Conservation (phyloP, 1,284 basidiomycete species). For the Amylostereum areolatum region DNA sequence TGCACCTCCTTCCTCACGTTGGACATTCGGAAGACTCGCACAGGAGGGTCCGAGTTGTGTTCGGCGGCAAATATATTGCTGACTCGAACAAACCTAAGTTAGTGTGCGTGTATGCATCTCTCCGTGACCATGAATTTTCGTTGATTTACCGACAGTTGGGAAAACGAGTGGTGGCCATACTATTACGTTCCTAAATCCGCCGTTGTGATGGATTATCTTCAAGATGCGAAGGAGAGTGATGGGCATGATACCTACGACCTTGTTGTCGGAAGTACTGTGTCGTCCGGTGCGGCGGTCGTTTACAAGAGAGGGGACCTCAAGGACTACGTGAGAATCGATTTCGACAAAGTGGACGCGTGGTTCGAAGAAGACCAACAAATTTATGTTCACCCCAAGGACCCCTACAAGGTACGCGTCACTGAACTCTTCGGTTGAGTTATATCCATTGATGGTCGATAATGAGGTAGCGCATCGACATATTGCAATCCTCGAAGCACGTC, state of each 20-base stretch:
- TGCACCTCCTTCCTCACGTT: conserved; percentile 28
- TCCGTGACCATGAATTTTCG: background rate
- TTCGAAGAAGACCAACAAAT: conserved; percentile 64
- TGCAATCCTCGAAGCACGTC: conserved; percentile 55
- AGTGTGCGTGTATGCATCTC: conserved; percentile 37
- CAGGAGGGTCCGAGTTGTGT: conserved; percentile 54
- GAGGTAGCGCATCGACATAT: conserved; percentile 54
- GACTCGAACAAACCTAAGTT: conserved; percentile 50
- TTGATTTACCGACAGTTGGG: conserved; percentile 38
- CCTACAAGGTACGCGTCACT: conserved; percentile 47
- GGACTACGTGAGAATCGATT: conserved; percentile 44
- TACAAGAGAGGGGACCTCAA: conserved; percentile 36
- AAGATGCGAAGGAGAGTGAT: conserved; percentile 19
- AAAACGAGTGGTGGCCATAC: conserved; percentile 42
- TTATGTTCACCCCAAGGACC: conserved; percentile 58
- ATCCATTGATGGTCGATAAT: too few species aligned
- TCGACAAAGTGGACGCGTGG: conserved; percentile 52
- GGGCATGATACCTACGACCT: conserved; percentile 36
- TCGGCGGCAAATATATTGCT: conserved; percentile 43
- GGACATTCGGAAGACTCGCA: conserved; percentile 35
- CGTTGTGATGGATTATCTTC: conserved; percentile 37
- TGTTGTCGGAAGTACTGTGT: conserved; percentile 34
- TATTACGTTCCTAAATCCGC: conserved; percentile 50
- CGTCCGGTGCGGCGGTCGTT: conserved; percentile 35
- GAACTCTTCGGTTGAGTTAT: background rate